Base-by-base conservation (phyloP, 208 protist species). In the Trypanosoma platydactyli region DNA sequence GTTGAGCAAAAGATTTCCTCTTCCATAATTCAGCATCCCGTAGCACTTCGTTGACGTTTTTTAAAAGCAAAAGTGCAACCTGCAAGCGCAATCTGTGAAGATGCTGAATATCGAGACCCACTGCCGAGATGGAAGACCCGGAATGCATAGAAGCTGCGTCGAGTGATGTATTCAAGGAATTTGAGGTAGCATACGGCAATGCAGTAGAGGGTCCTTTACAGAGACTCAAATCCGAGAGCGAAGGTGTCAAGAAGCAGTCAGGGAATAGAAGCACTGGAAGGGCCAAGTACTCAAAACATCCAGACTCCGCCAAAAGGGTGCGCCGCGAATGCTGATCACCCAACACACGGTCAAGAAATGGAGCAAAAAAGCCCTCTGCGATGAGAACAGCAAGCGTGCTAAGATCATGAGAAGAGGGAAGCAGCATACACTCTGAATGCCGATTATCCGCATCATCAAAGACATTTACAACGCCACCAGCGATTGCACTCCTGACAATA, bases 331-430 rank as follows among this genome's bases (percentile, higher is more conserved):
- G 49, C 6, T 61, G 24, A 29, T 76, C 73, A 7, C 85, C 83
- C 12, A 77, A 53, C 0, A 73, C 82, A 25, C 66, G 79, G 54
- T 73, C 59, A n/a, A 86, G 71, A 27, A 75, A 74, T 0, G 88
- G 76, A 13, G 67, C 50, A 73, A 90, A 91, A 60, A 83, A 85
- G n/a, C 85, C 85, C 20, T 85, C 71, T 2, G 79, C 59, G 22
- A 91, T 66, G 18, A 88, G 66, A 15, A 61, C 41, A 1, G 83
- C 65, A 27, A 88, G 29, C 1, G 77, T 75, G 1, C 65, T 59
- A 15, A 94, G 59, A 44, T 74, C 82, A 64, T 77, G 83, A 11
- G 81, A 77, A 4, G 88, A 88, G 0, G 88, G 88, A 25, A 94
- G 38, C 27, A 88, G 62, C 9, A 83, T 67, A 4, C 20, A 18